A percentile compares a stretch with the other conserved stretches of the same genome.
These are phyloP conservation scores for Gaultheria prostrata DNA, from an alignment of 148 eudicot species.

Conservation along the genomic window DNA sequence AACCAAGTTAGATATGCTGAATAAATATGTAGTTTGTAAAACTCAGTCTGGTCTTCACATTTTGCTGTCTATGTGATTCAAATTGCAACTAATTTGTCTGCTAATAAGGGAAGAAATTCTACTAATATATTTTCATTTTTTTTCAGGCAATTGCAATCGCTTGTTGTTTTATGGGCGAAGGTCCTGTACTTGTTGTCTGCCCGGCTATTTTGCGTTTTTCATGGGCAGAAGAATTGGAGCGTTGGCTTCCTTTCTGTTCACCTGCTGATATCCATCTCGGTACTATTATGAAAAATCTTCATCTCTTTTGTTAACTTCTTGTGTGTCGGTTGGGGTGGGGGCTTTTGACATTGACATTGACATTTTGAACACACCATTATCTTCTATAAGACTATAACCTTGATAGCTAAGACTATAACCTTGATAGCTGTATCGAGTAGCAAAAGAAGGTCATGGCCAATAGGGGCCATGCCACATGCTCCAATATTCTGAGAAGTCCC, in stretches of 20 bases:
- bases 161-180: slow-evolving; percentile 72
- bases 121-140: slow-evolving; percentile 8
- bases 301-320: slow-evolving; percentile 1
- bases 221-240: slow-evolving; percentile 99
- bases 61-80: background rate
- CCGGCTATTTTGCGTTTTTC: slow-evolving; percentile 93
- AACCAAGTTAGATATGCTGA: background rate
- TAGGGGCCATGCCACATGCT: background rate
- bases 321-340: background rate
- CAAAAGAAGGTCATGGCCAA: background rate
- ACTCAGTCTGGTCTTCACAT: background rate
- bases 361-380: background rate
- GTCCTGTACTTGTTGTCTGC: slow-evolving; percentile 84
- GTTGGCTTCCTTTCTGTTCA: slow-evolving; percentile 86
- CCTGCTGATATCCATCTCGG: slow-evolving; percentile 96
- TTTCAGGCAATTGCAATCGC: slow-evolving; percentile 93
- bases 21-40: background rate
- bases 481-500: background rate
- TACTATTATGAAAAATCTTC: slow-evolving; percentile 26
- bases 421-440: background rate
- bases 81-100: background rate
- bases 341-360: background rate
- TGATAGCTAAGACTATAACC: background rate
- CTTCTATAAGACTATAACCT: background rate
- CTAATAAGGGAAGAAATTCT: background rate